Conservation (phyloP, 331 rosid species). For the Rosa hybrid region DNA sequence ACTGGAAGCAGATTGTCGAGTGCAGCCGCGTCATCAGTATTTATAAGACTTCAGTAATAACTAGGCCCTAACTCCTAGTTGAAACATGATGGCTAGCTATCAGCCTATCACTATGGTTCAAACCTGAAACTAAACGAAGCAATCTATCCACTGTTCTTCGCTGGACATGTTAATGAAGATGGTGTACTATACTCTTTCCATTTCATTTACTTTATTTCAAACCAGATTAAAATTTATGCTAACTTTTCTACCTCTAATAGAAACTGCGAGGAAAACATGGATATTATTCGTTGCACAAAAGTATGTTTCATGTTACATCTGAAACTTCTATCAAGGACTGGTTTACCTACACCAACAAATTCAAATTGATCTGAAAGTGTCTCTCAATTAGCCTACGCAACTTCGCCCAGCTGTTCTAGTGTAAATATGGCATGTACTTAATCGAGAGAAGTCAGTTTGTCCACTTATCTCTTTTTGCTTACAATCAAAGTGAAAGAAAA, state of each 20-base stretch:
- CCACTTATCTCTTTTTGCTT: neutral
- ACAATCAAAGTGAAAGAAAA: neutral
- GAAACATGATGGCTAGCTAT: neutral
- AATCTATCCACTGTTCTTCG: neutral
- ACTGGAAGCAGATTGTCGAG: neutral
- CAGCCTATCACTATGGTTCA: neutral
- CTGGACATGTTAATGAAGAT: neutral
- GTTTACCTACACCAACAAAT: neutral
- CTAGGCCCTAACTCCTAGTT: neutral
- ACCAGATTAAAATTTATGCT: neutral
- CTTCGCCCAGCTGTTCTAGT: neutral
- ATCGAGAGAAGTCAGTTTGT: neutral
- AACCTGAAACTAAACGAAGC: neutral
- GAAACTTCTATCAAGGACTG: neutral
- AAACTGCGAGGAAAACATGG: neutral
- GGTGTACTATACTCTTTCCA: neutral
- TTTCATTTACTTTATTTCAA: neutral
- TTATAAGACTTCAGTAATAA: too few relatives aligned
- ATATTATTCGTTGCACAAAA: neutral
- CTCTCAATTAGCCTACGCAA: neutral
- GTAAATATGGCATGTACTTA: neutral
- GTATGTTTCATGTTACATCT: neutral
- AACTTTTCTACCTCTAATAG: neutral
- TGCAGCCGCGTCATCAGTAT: neutral
- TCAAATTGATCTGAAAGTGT: neutral